Evolutionary conservation across 2,329 filamentous ascomycete species (phyloP), one percentile per base, ranked within the genome.

Genomic region (Sporothrix variecibatus): DNA sequence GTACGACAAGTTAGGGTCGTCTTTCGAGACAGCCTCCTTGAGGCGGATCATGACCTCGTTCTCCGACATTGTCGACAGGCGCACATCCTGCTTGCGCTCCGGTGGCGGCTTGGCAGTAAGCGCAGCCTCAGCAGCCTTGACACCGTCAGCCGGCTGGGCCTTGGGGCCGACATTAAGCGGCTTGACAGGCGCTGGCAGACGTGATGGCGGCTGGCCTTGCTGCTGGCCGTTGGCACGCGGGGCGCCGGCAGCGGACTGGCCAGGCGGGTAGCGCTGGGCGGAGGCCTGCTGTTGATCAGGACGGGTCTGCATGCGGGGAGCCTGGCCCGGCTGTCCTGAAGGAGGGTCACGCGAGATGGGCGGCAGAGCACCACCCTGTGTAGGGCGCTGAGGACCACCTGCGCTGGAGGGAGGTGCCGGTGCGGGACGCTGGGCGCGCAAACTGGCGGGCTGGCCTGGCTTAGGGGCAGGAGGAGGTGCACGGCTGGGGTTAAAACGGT

Each of bases 51-150:
- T 99, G 74, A 99, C 96, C 82, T 99, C 95, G 77, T 89, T 92
- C 84, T 99, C 96, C 11, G 94, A 93, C 96, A 99, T 98, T 78
- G 93, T 97, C 51, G 95, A 98, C 94, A 99, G 98, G 80, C 96
- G 94, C 68, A 96, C 94, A 83, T 98, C 96, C 84, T 97, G 95
- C 83, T 93, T 91, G 76, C 93, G 91, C 79, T 94, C 91, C 40
- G 91, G 83, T 34, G 90, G 81, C 62, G 93, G 92, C 84, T 97
- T 96, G 79, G 95, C 92, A 20, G 93, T 95, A 73, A 98, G 88
- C 11, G 94, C 94, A 72, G 92, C 92, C 82, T 98, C 95, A 3
- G 95, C 95, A 79, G 95, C 93, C 85, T 96, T 97, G 78, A 97
- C 90, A 40, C 92, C 88, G 80, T 96, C 93, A 74, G 77, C 85